Evolutionary conservation across 1,139 yeast genomes (phyloP).

Genomic region (Candida frijolesensis): DNA sequence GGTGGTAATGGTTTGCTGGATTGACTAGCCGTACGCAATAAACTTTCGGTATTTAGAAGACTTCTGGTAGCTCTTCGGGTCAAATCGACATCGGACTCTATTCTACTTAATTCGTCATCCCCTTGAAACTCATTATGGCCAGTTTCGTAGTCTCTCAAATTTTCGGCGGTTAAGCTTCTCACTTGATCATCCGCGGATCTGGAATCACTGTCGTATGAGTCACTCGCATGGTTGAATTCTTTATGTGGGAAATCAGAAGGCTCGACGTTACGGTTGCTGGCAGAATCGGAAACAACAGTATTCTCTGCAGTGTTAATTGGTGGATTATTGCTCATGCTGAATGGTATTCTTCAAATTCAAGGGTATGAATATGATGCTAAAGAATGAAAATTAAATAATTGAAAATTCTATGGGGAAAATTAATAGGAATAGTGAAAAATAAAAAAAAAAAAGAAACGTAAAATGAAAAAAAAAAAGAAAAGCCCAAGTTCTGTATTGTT

Average conservation of each 20-base stretch:
- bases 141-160: background rate
- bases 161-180: background rate
- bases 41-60: conserved; percentile 12
- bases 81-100: conserved; percentile 28
- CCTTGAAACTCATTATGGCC: background rate
- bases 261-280: background rate
- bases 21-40: conserved; percentile 19
- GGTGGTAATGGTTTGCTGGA: conserved; percentile 26
- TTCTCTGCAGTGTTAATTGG: background rate
- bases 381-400: background rate
- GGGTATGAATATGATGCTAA: background rate
- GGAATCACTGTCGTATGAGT: background rate
- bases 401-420: too few species aligned
- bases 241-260: background rate
- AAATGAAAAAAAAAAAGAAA: too few species aligned
- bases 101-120: conserved; percentile 30
- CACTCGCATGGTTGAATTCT: background rate
- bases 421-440: background rate
- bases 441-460: background rate
- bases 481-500: too few species aligned
- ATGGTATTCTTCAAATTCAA: background rate
- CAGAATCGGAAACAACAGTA: background rate
- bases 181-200: background rate
- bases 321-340: background rate
- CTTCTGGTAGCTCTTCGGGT: conserved; percentile 38